Evolutionary conservation across 1,284 basidiomycete genomes (phyloP), one percentile per base, ranked within the genome.

Genomic region (Lentinus polychrous): DNA sequence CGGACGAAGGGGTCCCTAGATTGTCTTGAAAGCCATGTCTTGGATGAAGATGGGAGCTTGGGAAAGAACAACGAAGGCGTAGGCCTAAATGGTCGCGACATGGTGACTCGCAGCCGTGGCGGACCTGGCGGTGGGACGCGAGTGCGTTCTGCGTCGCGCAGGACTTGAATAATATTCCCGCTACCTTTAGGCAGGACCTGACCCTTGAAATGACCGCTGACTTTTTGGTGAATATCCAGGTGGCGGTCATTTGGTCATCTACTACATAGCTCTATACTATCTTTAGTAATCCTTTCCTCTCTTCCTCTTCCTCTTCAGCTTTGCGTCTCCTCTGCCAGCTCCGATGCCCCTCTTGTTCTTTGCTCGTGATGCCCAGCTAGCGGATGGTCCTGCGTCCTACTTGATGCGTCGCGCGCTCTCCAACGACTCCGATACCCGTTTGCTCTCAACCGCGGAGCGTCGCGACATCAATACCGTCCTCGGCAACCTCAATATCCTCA

Each of bases 1-100:
- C 78, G 79, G 32, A 89, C 78, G 59, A 80, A 86, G 0, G 83
- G 84, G 57, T 90, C 87, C 23, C 71, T 67, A 43, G 64, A 73
- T 59, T 87, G 85, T 24, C 84, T 69, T 0, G 74, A 59, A 14
- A 87, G 69, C 85, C 84, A 87, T 44, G 66, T 60, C n/a, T 61
- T 68, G 2, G 75, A 73, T 1, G 55, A 56, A 23, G 51, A 46
- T 6, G 49, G 43, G 3, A 42, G 20, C 35, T 52, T 52, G 14
- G 49, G 31, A 48, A 55, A 20, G 53, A 53, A 12, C 52, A 57
- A 15, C 52, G 51, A 35, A 24, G 49, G 51, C 18, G 58, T 57
- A 11, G 58, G 52, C 15, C 48, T 39, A 49, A 62, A 59, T 47
- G 57, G 45, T 27, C 27, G 27, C 27, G 27, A 27, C 27, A 27